Evolutionary conservation across 495 filamentous ascomycete species (phyloP), one percentile per base, ranked within the genome.

Genomic region (Aspergillus baeticus): DNA sequence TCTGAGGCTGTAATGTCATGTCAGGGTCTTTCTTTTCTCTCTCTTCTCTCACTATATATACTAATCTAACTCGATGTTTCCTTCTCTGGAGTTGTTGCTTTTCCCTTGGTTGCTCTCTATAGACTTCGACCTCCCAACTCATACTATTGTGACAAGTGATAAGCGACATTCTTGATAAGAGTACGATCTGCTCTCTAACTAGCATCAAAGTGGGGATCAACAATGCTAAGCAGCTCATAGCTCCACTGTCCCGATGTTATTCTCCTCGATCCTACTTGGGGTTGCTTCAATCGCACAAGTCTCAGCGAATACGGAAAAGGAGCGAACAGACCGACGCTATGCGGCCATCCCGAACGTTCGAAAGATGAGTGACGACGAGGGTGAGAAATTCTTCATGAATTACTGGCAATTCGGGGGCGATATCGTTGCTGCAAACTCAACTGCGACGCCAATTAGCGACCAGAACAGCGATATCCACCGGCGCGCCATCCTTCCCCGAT

Each of bases 281-380:
- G 47, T 41, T 15, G 43, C 53, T 17, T 51, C 53, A 36, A 46
- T 60, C 31, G 39, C 37, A 34, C 48, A 47, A 20, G 53, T 35
- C 14, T 47, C 48, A 29, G 61, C 57, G 47, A 38, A 47, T 26
- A 31, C 45, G 18, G 55, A 55, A 4, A 34, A 34, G 17, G 34
- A 60, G 17, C 21, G 20, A 18, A 47, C 65, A 17, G 48, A 63
- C 6, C 65, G 57, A 14, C 73, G 51, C 48, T 63, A 72, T 64
- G 64, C 50, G 5, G 63, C 64, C 6, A 38, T 68, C 11, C 69
- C 57, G 1, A 71, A 70, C 18, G 80, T 90, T 18, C 72, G 75
- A 51, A 98, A 96, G 65, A 96, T 96, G 90, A 85, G 81, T 45
- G 72, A 67, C 5, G 89, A 96, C 66, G 84, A 89, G 55, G 86